These are phyloP conservation scores for Tuber umbilicatum DNA, from an alignment of 495 filamentous ascomycete species.

Conservation along the genomic window DNA sequence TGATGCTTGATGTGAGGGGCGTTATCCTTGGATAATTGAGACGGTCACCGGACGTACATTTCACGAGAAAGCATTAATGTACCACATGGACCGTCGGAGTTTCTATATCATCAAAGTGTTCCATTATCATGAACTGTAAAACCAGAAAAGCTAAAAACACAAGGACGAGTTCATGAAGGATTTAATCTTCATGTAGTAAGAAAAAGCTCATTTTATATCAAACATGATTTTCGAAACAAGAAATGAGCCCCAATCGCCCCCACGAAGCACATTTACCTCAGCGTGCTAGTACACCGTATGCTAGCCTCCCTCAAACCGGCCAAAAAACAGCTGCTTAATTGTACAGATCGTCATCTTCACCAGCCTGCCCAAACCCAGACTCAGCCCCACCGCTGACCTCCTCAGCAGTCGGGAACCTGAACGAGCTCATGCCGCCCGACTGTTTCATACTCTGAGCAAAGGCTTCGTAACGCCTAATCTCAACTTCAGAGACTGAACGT, in stretches of 20 bases:
- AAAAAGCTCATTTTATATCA: slow-evolving; percentile 1
- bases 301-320: slow-evolving; percentile 4
- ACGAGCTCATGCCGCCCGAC: slow-evolving; percentile 85
- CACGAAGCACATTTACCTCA: not conserved
- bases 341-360: slow-evolving; percentile 85
- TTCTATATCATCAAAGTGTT: slow-evolving; percentile 6
- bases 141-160: not conserved
- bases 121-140: not conserved
- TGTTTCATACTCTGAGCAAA: slow-evolving; percentile 99
- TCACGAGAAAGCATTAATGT: not conserved
- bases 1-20: not conserved
- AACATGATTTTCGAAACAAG: not conserved
- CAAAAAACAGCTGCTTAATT: slow-evolving; percentile 38
- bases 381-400: slow-evolving; percentile 51
- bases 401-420: slow-evolving; percentile 82
- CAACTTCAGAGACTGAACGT: slow-evolving; percentile 89
- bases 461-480: slow-evolving; percentile 95
- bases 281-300: not conserved
- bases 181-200: not conserved
- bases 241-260: not conserved
- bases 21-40: not conserved
- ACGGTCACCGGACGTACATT: not conserved
- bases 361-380: slow-evolving; percentile 71
- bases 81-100: not conserved
- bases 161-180: not conserved